Base-by-base conservation (phyloP, 768 basidiomycete genomes). In the Leucocoprinus sp. region DNA sequence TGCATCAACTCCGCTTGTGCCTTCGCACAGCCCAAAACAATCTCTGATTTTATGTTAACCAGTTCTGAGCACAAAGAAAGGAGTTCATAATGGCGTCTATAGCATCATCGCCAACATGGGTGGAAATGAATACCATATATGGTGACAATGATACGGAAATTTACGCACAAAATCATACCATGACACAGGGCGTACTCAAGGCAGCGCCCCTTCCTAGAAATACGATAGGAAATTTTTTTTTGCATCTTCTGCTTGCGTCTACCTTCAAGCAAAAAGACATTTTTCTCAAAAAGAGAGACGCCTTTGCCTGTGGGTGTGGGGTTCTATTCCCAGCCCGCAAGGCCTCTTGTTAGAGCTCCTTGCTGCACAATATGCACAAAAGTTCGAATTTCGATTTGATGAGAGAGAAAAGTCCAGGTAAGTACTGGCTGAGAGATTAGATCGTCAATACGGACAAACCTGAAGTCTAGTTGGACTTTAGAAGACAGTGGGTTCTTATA, bases 121-220 rank as follows among this genome's bases (percentile, higher is more conserved):
- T 3, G 79, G 79, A 0, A n/a, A 81, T 81, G 80, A 78, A 78
- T 1, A 68, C 69, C 0, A 81, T 80, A 37, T 76, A 80, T 50
- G 53, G 60, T 3, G 59, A 54, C 0, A 80, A 80, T 53, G 72
- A 75, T 38, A 60, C 68, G 31, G 48, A 49, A 14, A 74, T 79
- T 21, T 81, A 78, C 50, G 45, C 52, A 5, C 62, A 70, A 19
- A 80, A 81, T 48, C 64, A 74, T 18, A 28, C 48, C 4, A 79
- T 80, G 67, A 76, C 74, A 0, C 37, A 63, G 8, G 74, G 75
- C 43, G 41, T 80, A 26, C 53, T 80, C 27, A 27, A 52, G 1
- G 72, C 75, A 0, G 63, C 65, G 37, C 43, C 62, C 12, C 52
- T 55, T 6, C 63, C 64, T 7, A 62, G 63, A 11, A 39, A n/a